Percentiles rank a stretch among this genome's conserved stretches.
Conservation (phyloP, 2,329 filamentous ascomycete genomes). For the Trichoderma asperellum region DNA sequence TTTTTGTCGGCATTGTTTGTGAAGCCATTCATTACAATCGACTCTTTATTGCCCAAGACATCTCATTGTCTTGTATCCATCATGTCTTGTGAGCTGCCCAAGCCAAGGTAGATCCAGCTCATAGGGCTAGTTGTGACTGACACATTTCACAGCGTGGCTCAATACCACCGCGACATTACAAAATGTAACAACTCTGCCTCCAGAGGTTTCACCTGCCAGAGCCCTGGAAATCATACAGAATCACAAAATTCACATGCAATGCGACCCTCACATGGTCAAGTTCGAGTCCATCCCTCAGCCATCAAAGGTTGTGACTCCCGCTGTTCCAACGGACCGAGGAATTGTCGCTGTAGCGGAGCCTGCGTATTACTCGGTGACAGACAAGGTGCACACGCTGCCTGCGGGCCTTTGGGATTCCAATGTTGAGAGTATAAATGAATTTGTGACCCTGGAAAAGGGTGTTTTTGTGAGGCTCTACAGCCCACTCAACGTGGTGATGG, state of each 20-base stretch:
- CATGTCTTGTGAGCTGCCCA: conserved; percentile 33
- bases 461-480: conserved; percentile 57
- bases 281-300: conserved; percentile 44
- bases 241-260: conserved; percentile 56
- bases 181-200: conserved; percentile 51
- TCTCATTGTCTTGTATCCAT: neutral
- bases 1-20: neutral
- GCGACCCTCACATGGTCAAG: conserved; percentile 56
- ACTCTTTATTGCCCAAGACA: neutral
- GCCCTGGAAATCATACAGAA: conserved; percentile 55
- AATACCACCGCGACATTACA: conserved; percentile 48
- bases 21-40: neutral
- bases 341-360: conserved; percentile 37
- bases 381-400: conserved; percentile 56
- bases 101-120: neutral
- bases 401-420: conserved; percentile 60
- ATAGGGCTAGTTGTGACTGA: neutral
- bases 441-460: conserved; percentile 54
- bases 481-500: conserved; percentile 56
- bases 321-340: conserved; percentile 38
- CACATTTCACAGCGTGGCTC: conserved; percentile 44
- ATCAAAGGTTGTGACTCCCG: conserved; percentile 35
- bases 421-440: conserved; percentile 58
- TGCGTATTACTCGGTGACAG: conserved; percentile 53
- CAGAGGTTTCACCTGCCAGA: conserved; percentile 40